A percentile compares a stretch with the other conserved stretches of the same genome.
phyloP scores from a whole-genome alignment of 2,329 filamentous ascomycete species.

The Annulohypoxylon truncatum region DNA sequence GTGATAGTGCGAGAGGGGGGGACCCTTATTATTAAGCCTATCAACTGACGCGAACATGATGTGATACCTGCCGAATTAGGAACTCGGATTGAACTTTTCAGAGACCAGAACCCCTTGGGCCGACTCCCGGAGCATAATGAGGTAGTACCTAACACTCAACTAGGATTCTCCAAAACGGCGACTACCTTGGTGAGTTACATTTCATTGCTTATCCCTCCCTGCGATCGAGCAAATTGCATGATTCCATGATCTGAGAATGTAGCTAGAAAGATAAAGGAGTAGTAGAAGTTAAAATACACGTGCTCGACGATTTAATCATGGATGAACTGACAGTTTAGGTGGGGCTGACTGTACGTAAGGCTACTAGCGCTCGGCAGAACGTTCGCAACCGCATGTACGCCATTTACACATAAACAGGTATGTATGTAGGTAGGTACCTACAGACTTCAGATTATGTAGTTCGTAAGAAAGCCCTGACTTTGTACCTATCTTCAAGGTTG shows the following conservation, averaged over 20 bases:
- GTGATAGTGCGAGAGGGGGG: conserved; percentile 20
- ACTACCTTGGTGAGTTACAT: not conserved
- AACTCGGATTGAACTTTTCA: conserved; percentile 13
- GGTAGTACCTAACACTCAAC: not conserved
- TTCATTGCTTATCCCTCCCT: not conserved
- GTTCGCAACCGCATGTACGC: too few species aligned
- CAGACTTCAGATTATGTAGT: not conserved
- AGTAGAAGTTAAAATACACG: conserved; percentile 10
- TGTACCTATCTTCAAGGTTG: too few species aligned
- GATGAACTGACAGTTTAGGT: conserved; percentile 12
- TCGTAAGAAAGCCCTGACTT: too few species aligned
- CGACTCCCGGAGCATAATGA: conserved; percentile 1
- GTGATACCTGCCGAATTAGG: conserved; percentile 35
- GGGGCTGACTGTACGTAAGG: conserved; percentile 20
- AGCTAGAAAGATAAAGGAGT: not conserved
- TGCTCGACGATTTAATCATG: conserved; percentile 10
- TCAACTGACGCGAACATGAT: conserved; percentile 21
- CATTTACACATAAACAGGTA: too few species aligned
- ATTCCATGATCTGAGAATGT: conserved; percentile 1
- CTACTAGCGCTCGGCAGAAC: conserved; percentile 14
- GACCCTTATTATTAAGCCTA: conserved; percentile 27
- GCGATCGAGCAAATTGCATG: not conserved
- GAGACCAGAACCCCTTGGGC: not conserved
- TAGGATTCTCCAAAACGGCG: conserved; percentile 1
- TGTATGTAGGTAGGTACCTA: not conserved